A percentile compares a stretch with the other conserved stretches of the same genome.
Conservation (phyloP, 495 filamentous ascomycete species). For the Paragyromitra xinjiangensis region DNA sequence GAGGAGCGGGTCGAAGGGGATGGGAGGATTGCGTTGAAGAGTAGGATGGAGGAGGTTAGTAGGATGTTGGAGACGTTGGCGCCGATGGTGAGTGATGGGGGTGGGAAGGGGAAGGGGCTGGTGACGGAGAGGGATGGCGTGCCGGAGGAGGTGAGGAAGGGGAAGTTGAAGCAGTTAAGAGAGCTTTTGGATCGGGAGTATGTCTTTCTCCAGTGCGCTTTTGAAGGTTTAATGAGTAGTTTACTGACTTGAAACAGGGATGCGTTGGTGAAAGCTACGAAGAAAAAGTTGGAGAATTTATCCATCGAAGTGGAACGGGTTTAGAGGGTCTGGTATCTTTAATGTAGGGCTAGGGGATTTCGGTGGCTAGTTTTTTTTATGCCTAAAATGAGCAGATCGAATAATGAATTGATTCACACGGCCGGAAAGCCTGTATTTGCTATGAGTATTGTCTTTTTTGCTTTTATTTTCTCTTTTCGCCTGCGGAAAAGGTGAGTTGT, state of each 20-base stretch:
- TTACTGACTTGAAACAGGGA: slow-evolving; percentile 48
- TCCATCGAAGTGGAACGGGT: slow-evolving; percentile 39
- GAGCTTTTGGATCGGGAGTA: slow-evolving; percentile 54
- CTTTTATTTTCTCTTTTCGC: background rate
- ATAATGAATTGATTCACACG: slow-evolving; percentile 25
- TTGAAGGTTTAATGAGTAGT: background rate
- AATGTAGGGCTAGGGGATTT: background rate
- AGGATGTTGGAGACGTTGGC: slow-evolving; percentile 30
- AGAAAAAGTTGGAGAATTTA: slow-evolving; percentile 54
- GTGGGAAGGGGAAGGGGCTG: slow-evolving; percentile 19
- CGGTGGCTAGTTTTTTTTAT: slow-evolving; percentile 34
- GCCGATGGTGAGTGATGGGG: slow-evolving; percentile 20
- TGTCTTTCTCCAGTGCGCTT: slow-evolving; percentile 25
- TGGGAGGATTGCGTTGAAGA: slow-evolving; percentile 17
- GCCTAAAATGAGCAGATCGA: slow-evolving; percentile 21
- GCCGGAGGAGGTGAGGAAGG: slow-evolving; percentile 50
- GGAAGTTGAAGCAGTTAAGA: slow-evolving; percentile 50
- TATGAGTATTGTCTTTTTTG: background rate
- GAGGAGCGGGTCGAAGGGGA: slow-evolving; percentile 42
- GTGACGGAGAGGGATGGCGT: slow-evolving; percentile 37
- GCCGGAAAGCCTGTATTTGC: slow-evolving; percentile 24
- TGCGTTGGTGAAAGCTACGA: slow-evolving; percentile 52
- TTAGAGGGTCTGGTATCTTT: slow-evolving; percentile 27
- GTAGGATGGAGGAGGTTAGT: slow-evolving; percentile 33
- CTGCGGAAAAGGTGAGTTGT: slow-evolving; percentile 8